A percentile compares a stretch with the other conserved stretches of the same genome.
These are phyloP conservation scores for Quercus suber DNA, from an alignment of 306 rosid genomes.

Conservation along the genomic window DNA sequence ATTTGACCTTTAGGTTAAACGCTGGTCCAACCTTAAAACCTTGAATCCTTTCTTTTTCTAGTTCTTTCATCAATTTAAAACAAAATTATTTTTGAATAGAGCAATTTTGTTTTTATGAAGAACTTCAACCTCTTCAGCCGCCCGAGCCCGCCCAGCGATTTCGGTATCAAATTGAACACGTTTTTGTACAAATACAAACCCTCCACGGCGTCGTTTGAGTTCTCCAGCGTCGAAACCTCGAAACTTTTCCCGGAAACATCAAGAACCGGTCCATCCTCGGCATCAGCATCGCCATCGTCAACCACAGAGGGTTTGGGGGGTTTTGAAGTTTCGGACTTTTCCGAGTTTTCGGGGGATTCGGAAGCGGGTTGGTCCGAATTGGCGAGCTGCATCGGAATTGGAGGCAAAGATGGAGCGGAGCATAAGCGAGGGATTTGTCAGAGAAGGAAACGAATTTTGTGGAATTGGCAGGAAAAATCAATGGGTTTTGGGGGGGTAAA, in stretches of 20 bases:
- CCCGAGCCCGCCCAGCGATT: constrained; percentile 43
- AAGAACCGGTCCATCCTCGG: constrained; percentile 48
- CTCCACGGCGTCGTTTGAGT: constrained; percentile 39
- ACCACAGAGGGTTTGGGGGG: constrained; percentile 20
- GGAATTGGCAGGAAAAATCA: neutral
- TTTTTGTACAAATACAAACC: constrained; percentile 71
- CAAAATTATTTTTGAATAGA: no score
- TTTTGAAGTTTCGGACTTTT: constrained; percentile 16
- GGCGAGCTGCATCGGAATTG: constrained; percentile 72
- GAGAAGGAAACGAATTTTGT: neutral
- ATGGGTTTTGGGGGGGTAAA: neutral
- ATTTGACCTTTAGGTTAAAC: no score
- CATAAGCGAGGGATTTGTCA: neutral
- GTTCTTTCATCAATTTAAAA: no score
- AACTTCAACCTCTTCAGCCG: constrained; percentile 77
- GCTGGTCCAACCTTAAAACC: no score
- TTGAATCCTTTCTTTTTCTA: no score
- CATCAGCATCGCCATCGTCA: constrained; percentile 7
- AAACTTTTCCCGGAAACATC: constrained; percentile 67
- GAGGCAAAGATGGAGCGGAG: constrained; percentile 2
- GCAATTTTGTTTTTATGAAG: constrained; percentile 25
- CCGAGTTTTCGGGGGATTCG: constrained; percentile 27
- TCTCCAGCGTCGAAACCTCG: constrained; percentile 52
- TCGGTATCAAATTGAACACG: constrained; percentile 75
- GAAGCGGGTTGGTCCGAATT: constrained; percentile 46